Conservation (phyloP, 2,329 filamentous ascomycete species). For the Arthroderma sp. region DNA sequence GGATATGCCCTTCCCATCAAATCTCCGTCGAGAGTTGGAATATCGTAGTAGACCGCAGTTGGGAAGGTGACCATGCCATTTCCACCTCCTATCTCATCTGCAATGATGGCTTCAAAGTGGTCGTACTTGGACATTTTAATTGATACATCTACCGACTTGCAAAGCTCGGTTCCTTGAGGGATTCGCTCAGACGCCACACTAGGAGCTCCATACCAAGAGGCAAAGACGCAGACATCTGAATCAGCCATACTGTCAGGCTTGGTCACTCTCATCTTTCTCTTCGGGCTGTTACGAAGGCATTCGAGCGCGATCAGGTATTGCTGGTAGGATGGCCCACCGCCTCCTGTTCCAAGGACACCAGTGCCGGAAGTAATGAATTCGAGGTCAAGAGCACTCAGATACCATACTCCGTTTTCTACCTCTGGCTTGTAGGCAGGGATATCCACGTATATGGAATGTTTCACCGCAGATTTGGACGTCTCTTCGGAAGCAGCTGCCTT, state of each 20-base stretch:
- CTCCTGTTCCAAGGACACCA: conserved; percentile 30
- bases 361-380: conserved; percentile 29
- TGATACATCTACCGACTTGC: conserved; percentile 29
- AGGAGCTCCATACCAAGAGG: conserved; percentile 35
- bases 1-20: conserved; percentile 30
- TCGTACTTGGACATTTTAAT: conserved; percentile 20
- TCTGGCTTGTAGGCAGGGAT: conserved; percentile 24
- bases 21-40: conserved; percentile 36
- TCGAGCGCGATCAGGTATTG: conserved; percentile 37
- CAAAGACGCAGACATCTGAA: conserved; percentile 32
- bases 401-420: conserved; percentile 26
- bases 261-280: conserved; percentile 32
- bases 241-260: conserved; percentile 29
- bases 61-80: conserved; percentile 34
- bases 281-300: conserved; percentile 24
- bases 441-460: conserved; percentile 16
- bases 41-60: conserved; percentile 29
- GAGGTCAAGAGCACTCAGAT: conserved; percentile 27
- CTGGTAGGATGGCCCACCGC: conserved; percentile 33
- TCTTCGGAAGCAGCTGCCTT: conserved; percentile 10
- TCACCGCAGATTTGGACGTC: conserved; percentile 8
- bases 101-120: conserved; percentile 29
- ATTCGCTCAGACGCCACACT: conserved; percentile 22
- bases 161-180: conserved; percentile 19
- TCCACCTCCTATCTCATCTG: conserved; percentile 25